Evolutionary conservation across 176 grass and related monocot species (phyloP), one percentile per base, ranked within the genome.

Genomic region (Aegilops sharonensis): DNA sequence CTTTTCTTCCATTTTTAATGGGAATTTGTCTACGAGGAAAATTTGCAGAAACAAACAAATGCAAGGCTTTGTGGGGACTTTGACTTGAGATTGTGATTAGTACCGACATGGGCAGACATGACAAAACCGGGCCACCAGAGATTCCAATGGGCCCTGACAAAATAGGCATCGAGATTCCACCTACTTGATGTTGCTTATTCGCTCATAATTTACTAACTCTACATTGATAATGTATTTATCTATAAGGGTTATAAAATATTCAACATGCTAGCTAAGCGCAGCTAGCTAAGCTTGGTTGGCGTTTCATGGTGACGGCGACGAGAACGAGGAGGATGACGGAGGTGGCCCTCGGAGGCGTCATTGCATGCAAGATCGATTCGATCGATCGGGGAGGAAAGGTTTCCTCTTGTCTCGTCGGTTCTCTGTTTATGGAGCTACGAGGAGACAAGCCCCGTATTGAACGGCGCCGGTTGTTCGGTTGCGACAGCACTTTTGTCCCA

Each of bases 1-100:
- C 52, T 20, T 56, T 56, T 56, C 52, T 20, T 31, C 79, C 15
- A 2, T 30, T 73, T 17, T 48, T 13, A 60, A 47, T 62, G 48
- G 11, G 6, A 18, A 9, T 63, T 75, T 74, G 57, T 64, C 67
- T 39, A 65, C 5, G 4, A 45, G 20, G 20, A 42, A 60, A 66
- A 59, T 8, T 8, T 32, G 1, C 15, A 11, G 11, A 56, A 15
- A 4, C 8, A 50, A 50, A 14, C 52, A 56, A 56, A 77, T 48
- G 77, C 54, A 64, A 67, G 31, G 9, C 31, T 5, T 13, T 13
- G 14, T 2, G 23, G 14, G 7, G 57, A 84, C 31, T 80, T 89
- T 79, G 75, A 79, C 66, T 79, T 64, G 4, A 27, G 11, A 17
- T 81, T 70, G 31, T 83, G 72, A 43, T 9, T 62, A 20, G 63